A percentile compares a stretch with the other conserved stretches of the same genome.
Evolutionary conservation across 768 basidiomycete genomes (phyloP).

Genomic region (Sutorius australiensis): DNA sequence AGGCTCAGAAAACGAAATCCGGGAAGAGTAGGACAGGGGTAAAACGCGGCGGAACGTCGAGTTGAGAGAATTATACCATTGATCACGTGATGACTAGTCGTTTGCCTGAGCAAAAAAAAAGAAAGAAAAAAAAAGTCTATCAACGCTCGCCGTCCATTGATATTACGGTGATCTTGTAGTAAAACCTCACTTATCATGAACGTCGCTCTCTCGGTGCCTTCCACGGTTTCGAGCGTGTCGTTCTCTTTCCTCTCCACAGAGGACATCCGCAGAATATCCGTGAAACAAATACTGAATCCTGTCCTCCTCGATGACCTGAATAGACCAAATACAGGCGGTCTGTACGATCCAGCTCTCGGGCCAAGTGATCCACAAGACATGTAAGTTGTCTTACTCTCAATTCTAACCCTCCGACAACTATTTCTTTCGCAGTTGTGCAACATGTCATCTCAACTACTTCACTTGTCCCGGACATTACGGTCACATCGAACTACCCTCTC

Average conservation of each 20-base stretch:
- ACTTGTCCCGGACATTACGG: slow-evolving; percentile 98
- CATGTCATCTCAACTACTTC: slow-evolving; percentile 90
- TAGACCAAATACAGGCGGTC: slow-evolving; percentile 83
- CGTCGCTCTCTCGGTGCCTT: slow-evolving; percentile 84
- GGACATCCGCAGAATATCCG: slow-evolving; percentile 91
- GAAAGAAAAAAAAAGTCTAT: slow-evolving; percentile 18
- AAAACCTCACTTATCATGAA: slow-evolving; percentile 56
- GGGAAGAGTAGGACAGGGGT: slow-evolving; percentile 49
- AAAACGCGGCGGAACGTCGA: slow-evolving; percentile 49
- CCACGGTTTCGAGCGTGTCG: slow-evolving; percentile 76
- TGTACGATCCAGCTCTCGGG: slow-evolving; percentile 95
- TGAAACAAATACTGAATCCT: slow-evolving; percentile 94
- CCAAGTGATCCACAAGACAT: slow-evolving; percentile 87
- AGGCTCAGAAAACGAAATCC: slow-evolving; percentile 81
- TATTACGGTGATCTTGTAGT: not conserved
- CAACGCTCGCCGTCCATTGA: not conserved
- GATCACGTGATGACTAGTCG: slow-evolving; percentile 19
- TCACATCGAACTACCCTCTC: slow-evolving; percentile 92
- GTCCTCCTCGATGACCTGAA: slow-evolving; percentile 91
- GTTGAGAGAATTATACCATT: slow-evolving; percentile 11
- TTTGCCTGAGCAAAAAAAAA: slow-evolving; percentile 1
- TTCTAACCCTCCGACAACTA: slow-evolving; percentile 3
- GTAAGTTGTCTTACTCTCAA: slow-evolving; percentile 46
- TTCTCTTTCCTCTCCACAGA: slow-evolving; percentile 90
- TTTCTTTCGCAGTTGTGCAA: slow-evolving; percentile 68